These are phyloP conservation scores for Rhexocercosporidium sp. DNA, from an alignment of 2,329 filamentous ascomycete species.

Conservation along the genomic window DNA sequence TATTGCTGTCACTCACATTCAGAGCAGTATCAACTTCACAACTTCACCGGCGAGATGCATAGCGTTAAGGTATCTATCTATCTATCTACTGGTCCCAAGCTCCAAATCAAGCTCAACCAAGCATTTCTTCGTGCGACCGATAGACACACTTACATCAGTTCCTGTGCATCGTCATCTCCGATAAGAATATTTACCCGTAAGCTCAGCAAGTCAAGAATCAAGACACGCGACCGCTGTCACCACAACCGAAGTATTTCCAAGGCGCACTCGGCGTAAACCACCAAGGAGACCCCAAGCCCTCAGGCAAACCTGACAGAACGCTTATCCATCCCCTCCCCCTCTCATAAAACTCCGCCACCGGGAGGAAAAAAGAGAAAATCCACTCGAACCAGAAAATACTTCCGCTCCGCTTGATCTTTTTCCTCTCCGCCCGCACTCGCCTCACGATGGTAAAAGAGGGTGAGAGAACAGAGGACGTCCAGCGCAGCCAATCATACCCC, in stretches of 20 bases:
- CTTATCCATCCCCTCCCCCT: not conserved
- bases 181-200: not conserved
- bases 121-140: not conserved
- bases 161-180: no score
- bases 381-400: not conserved
- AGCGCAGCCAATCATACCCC: conserved; percentile 24
- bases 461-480: conserved; percentile 20
- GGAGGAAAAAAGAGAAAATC: not conserved
- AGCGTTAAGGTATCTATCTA: no score
- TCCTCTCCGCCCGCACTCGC: not conserved
- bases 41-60: not conserved
- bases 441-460: no score
- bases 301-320: not conserved
- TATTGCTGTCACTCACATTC: no score
- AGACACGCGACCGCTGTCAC: not conserved
- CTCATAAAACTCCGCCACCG: no score
- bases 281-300: not conserved
- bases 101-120: conserved; percentile 7
- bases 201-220: not conserved
- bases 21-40: not conserved
- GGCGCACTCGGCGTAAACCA: not conserved
- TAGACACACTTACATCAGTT: no score
- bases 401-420: no score
- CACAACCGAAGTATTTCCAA: not conserved
- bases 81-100: no score